Base-by-base conservation (phyloP, 805 yeast genomes). In the Cyberlindnera lachancei region DNA sequence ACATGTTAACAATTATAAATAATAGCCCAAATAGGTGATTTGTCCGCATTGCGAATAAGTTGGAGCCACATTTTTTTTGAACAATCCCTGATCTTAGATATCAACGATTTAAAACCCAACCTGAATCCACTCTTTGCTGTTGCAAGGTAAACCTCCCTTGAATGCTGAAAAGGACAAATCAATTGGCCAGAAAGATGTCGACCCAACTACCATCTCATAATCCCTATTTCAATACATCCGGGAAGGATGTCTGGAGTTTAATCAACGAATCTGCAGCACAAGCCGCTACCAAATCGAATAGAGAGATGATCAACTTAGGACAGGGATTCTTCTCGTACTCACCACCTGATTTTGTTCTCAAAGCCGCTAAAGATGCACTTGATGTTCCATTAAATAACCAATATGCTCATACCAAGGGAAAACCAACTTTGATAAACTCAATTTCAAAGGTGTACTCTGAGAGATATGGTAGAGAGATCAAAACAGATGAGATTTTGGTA, bases 251-350 rank as follows among this genome's bases (percentile, higher is more conserved):
- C 29, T 92, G 98, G 98, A 71, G 94, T 3, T 63, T 92, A 43
- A 84, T 94, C 58, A 92, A 92, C 53, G 97, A 88, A 51, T 81
- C 98, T 3, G 96, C 97, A 0, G 94, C 94, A 3, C 72, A 72
- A 6, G 74, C 73, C 5, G 87, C 94, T 11, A 45, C 54, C 3
- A 61, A 60, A 25, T 76, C 75, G 28, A 87, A 86, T n/a, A 68
- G 80, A 46, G 82, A 85, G 33, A 75, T 90, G 35, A 79, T 80
- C 39, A 92, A 92, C 49, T 69, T 92, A 36, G 98, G 98, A 21
- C 98, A 92, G 58, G 98, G 98, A 2, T 92, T 92, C 61, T 92
- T 92, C 65, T 86, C 96, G 3, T 92, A 90, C 56, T 73, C 88
- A 19, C 98, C 98, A 3, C 98, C 98, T 1, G 72, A 76, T n/a